Percentiles rank a stretch among this genome's conserved stretches.
Conservation (phyloP, 2,329 filamentous ascomycete species). For the Aureobasidium sp. region DNA sequence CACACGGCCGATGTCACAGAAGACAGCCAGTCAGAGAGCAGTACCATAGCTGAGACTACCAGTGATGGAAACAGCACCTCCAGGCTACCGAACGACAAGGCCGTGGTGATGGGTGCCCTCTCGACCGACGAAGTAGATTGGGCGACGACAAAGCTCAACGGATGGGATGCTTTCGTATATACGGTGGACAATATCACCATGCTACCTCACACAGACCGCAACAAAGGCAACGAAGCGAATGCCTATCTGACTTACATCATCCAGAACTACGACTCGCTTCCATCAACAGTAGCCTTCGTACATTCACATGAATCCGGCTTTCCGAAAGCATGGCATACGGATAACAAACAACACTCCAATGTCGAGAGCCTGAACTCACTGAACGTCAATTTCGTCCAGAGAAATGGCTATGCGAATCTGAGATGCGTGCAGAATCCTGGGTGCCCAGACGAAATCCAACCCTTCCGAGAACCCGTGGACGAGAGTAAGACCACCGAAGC, state of each 20-base stretch:
- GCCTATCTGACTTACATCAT: conserved; percentile 41
- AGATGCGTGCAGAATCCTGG: conserved; percentile 19
- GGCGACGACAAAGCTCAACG: conserved; percentile 35
- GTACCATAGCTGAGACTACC: not conserved
- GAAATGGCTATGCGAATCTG: conserved; percentile 22
- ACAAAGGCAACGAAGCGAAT: conserved; percentile 40
- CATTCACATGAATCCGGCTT: conserved; percentile 21
- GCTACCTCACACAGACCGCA: conserved; percentile 16
- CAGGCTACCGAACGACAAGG: not conserved
- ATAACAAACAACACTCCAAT: conserved; percentile 19
- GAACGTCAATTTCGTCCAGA: conserved; percentile 16
- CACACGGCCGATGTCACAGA: not conserved
- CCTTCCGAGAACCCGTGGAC: conserved; percentile 17
- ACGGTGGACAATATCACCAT: conserved; percentile 23
- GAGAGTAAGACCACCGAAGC: conserved; percentile 15
- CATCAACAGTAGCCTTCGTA: conserved; percentile 21
- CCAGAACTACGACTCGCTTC: conserved; percentile 33
- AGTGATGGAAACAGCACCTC: not conserved
- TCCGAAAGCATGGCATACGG: conserved; percentile 23
- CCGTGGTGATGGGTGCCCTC: conserved; percentile 35
- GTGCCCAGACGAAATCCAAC: conserved; percentile 19
- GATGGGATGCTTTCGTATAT: conserved; percentile 40
- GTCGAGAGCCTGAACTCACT: conserved; percentile 20
- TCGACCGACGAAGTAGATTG: conserved; percentile 36
- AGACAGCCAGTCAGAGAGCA: not conserved